phyloP scores from a whole-genome alignment of 202 grass and related monocot genomes.

The Carex arenaria region DNA sequence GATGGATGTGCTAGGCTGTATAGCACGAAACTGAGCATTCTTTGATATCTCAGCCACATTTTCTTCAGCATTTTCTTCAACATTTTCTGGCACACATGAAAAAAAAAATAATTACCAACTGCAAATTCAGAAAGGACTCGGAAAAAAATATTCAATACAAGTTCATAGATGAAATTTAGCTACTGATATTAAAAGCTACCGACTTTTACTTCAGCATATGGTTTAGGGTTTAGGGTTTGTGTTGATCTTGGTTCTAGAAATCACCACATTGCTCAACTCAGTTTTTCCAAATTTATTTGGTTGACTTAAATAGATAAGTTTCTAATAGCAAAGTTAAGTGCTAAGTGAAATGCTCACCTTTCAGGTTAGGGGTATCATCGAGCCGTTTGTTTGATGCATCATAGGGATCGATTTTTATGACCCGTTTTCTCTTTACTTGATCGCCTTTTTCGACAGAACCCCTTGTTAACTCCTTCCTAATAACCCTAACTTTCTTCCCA shows the following conservation, averaged over 20 bases:
- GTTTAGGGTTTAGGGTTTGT: not conserved
- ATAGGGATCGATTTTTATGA: slow-evolving; percentile 74
- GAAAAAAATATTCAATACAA: slow-evolving; percentile 15
- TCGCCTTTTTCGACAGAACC: slow-evolving; percentile 35
- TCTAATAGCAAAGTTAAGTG: not conserved
- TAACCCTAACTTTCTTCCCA: slow-evolving; percentile 71
- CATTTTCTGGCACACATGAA: slow-evolving; percentile 38
- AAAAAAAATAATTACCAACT: slow-evolving; percentile 20
- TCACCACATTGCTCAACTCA: not conserved
- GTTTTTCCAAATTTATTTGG: not conserved
- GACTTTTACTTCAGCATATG: not conserved
- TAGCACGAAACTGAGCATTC: slow-evolving; percentile 88
- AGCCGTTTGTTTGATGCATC: slow-evolving; percentile 88
- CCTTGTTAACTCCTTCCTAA: slow-evolving; percentile 44
- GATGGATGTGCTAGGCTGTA: slow-evolving; percentile 64
- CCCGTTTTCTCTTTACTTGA: slow-evolving; percentile 67
- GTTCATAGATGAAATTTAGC: not conserved
- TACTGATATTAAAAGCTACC: slow-evolving; percentile 1
- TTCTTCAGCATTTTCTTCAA: slow-evolving; percentile 30
- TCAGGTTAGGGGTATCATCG: slow-evolving; percentile 47
- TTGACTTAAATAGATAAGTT: not conserved
- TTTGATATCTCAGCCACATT: slow-evolving; percentile 64
- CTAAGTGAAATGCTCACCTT: slow-evolving; percentile 29
- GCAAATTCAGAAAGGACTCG: slow-evolving; percentile 6
- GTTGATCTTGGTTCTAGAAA: no score